These are phyloP conservation scores for Lumnitzera racemosa DNA, from an alignment of 345 rosid species.

Conservation along the genomic window DNA sequence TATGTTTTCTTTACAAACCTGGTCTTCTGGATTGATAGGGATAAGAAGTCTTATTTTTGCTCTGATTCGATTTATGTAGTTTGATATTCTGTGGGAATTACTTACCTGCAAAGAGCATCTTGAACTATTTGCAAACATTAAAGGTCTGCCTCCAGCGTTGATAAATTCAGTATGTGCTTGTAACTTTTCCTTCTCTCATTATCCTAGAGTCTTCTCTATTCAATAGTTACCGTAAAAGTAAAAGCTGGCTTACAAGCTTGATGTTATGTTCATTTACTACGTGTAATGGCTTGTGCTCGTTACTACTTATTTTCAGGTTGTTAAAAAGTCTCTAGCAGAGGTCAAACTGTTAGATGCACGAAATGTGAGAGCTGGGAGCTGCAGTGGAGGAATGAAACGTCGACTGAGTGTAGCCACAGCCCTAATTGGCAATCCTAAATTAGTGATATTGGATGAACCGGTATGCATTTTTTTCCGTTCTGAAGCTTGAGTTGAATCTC, in stretches of 20 bases:
- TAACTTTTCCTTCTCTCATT: not conserved
- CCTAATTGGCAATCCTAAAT: conserved; percentile 78
- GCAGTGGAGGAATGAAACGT: conserved; percentile 96
- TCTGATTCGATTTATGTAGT: conserved; percentile 30
- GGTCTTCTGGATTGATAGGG: not conserved
- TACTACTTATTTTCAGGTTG: conserved; percentile 27
- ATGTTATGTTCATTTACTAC: no score
- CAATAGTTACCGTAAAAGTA: not conserved
- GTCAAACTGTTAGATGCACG: conserved; percentile 64
- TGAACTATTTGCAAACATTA: conserved; percentile 70
- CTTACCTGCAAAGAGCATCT: conserved; percentile 83
- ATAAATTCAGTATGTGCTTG: conserved; percentile 44
- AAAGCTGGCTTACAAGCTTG: not conserved
- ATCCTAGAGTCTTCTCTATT: not conserved
- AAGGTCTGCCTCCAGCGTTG: conserved; percentile 61
- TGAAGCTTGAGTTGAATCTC: not conserved
- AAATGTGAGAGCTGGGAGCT: conserved; percentile 74
- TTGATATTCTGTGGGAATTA: conserved; percentile 90
- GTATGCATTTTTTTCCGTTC: conserved; percentile 19
- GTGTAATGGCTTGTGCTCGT: not conserved
- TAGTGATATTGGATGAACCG: conserved; percentile 84
- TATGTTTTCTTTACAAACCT: not conserved
- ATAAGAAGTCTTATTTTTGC: not conserved
- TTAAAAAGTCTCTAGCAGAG: conserved; percentile 56
- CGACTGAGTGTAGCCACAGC: conserved; percentile 92